Evolutionary conservation across 257 asterid species (phyloP).

Genomic region (Ehretia macrophylla): DNA sequence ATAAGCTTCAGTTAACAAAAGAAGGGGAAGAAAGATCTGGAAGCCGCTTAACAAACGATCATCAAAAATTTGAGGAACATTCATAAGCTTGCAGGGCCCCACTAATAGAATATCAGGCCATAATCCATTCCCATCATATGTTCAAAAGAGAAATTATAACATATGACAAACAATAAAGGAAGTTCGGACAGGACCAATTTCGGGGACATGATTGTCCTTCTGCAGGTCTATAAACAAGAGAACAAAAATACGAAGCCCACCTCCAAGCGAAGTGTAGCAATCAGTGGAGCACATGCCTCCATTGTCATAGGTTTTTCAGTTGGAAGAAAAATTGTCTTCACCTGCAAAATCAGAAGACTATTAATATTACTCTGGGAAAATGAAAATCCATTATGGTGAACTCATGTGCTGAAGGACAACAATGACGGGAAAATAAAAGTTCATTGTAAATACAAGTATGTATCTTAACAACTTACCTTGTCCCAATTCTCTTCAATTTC

Average conservation of each 20-base stretch:
- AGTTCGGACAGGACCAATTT: neutral
- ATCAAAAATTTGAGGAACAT: neutral
- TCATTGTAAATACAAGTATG: too few species aligned
- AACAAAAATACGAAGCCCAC: conserved; percentile 24
- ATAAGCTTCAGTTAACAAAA: neutral
- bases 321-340: conserved; percentile 73
- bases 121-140: neutral
- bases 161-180: neutral
- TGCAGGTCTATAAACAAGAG: neutral
- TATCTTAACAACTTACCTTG: conserved; percentile 25
- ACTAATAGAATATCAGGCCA: too few species aligned
- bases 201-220: neutral
- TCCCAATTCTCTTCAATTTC: conserved; percentile 98
- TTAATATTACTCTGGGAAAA: too few species aligned
- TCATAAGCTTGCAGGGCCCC: neutral
- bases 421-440: too few species aligned
- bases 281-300: conserved; percentile 89
- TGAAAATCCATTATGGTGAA: too few species aligned
- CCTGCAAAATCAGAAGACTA: conserved; percentile 8
- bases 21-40: neutral
- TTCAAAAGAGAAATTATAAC: neutral
- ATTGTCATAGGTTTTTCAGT: conserved; percentile 69
- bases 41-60: neutral
- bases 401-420: too few species aligned
- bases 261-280: conserved; percentile 90